These are phyloP conservation scores for Cutaneotrichosporon dermatis DNA, from an alignment of 1,284 basidiomycete genomes.

Conservation along the genomic window DNA sequence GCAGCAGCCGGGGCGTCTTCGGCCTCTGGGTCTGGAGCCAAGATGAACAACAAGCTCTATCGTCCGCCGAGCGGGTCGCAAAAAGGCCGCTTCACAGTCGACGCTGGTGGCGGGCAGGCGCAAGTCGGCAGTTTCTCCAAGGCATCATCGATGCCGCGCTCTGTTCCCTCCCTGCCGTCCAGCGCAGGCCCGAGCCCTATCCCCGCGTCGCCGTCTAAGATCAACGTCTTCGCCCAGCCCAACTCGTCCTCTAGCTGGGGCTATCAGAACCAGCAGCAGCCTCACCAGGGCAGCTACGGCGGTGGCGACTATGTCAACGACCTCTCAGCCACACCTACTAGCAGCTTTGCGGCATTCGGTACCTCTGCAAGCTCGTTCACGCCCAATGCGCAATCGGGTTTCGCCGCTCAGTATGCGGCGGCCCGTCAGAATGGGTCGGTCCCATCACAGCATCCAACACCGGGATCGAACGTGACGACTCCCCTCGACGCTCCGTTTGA, in stretches of 20 bases:
- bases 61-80: slow-evolving; percentile 31
- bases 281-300: slow-evolving; percentile 7
- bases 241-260: neutral
- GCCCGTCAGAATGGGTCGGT: slow-evolving; percentile 7
- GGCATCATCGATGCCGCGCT: neutral
- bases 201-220: slow-evolving; percentile 20
- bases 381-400: slow-evolving; percentile 12
- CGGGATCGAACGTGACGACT: slow-evolving; percentile 18
- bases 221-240: slow-evolving; percentile 18
- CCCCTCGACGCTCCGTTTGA: slow-evolving; percentile 29
- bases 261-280: neutral
- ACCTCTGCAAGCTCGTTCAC: slow-evolving; percentile 12
- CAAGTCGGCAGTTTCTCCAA: neutral
- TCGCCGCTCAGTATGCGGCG: slow-evolving; percentile 13
- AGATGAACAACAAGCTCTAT: slow-evolving; percentile 42
- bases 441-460: neutral
- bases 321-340: slow-evolving; percentile 13
- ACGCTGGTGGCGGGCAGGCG: slow-evolving; percentile 29
- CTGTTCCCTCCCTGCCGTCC: neutral
- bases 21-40: slow-evolving; percentile 9
- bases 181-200: neutral
- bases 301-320: slow-evolving; percentile 6
- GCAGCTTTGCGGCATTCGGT: neutral
- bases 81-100: slow-evolving; percentile 47
- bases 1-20: slow-evolving; percentile 2